Base-by-base conservation (phyloP, 768 basidiomycete genomes). In the Boletus tylopilopsis region DNA sequence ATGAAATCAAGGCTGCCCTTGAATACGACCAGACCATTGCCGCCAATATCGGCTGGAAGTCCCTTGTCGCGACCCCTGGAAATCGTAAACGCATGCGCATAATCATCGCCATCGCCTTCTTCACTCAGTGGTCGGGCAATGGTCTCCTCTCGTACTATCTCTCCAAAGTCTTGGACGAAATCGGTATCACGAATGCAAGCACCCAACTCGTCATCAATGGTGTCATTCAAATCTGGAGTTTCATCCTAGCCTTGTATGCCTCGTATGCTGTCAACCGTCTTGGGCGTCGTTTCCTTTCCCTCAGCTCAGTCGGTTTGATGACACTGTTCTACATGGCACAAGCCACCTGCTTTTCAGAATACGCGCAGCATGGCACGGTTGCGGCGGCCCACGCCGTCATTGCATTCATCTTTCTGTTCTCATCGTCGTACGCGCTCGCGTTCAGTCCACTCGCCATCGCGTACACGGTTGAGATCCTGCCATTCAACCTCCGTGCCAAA, bases 1-100 rank as follows among this genome's bases (percentile, higher is more conserved):
- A 85, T 47, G 89, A 90, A 68, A 92, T 92, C 73, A 88, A 81
- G 71, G 77, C 84, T n/a, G 82, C 85, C 23, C 78, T 91, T 45
- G 78, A 83, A 3, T 76, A 85, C 36, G 90, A 92, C 54, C 75
- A 76, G 34, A 73, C 62, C 10, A 81, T 81, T 41, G 74, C 76
- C 16, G 65, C 76, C 37, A 81, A 80, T 57, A 68, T 86, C 39
- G 82, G 82, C 51, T 91, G 83, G 82, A 81, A 76, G 53, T 74
- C 84, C 4, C 77, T 92, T 52, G 70, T 88, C 62, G 60, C 71
- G 10, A 88, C 82, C 0, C 74, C 76, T 5, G 87, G 86, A 3
- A 90, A 90, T 63, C 71, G 80, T 27, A 80, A 76, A 57, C 76
- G 88, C 5, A 80, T 89, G 80, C 68, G 74, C 40, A 75, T 88